Conservation (phyloP, 345 rosid genomes). For the Orychophragmus violaceus region DNA sequence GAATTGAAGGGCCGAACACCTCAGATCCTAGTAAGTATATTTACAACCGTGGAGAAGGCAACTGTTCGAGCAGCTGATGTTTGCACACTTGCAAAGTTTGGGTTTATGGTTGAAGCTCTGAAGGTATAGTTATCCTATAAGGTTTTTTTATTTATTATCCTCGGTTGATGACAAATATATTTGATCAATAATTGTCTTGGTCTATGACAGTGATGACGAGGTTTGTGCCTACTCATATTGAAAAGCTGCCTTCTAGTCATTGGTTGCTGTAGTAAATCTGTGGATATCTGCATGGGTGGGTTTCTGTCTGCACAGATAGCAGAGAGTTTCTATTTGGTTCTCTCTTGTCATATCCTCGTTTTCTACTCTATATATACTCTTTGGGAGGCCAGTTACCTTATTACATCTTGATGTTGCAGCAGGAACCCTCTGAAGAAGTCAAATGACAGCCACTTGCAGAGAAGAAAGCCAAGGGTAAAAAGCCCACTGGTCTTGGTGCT, state of each 20-base stretch:
- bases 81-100: conserved; percentile 90
- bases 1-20: conserved; percentile 90
- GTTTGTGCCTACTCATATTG: conserved; percentile 33
- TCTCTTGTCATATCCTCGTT: conserved; percentile 22
- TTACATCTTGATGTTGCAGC: conserved; percentile 17
- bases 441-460: conserved; percentile 77
- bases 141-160: background rate
- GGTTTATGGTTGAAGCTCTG: conserved; percentile 81
- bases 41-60: conserved; percentile 95
- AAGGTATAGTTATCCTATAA: conserved; percentile 45
- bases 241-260: background rate
- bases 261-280: background rate
- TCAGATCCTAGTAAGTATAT: conserved; percentile 91
- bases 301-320: conserved; percentile 17
- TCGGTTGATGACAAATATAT: background rate
- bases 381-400: conserved; percentile 16
- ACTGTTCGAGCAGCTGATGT: conserved; percentile 97
- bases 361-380: background rate
- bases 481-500: conserved; percentile 77
- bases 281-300: background rate
- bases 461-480: conserved; percentile 85
- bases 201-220: conserved; percentile 95
- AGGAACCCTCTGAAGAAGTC: conserved; percentile 89
- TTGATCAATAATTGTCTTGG: conserved; percentile 14
- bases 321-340: conserved; percentile 69